Evolutionary conservation across 345 rosid genomes (phyloP).

Genomic region (Eucalyptus globulus): DNA sequence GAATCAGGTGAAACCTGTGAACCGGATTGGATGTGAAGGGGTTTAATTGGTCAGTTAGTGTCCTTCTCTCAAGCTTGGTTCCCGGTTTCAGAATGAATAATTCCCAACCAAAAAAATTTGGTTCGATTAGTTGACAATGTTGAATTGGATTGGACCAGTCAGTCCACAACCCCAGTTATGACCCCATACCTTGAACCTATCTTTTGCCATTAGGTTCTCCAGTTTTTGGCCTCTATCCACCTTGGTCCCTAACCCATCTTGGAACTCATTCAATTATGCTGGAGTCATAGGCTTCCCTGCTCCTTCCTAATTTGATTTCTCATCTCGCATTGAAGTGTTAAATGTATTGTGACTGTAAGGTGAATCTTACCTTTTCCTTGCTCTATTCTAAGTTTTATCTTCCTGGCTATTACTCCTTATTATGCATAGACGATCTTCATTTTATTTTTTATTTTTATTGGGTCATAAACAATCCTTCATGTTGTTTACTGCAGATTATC

Average conservation of each 20-base stretch:
- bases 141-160: not conserved
- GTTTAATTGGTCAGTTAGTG: not conserved
- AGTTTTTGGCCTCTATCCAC: not conserved
- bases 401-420: not conserved
- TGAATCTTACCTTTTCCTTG: not conserved
- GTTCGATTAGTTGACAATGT: not conserved
- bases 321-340: not conserved
- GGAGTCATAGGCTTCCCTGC: not conserved
- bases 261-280: not conserved
- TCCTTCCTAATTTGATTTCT: not conserved
- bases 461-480: not conserved
- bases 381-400: not conserved
- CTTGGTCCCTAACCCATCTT: not conserved
- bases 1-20: not conserved
- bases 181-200: not conserved
- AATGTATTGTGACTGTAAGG: not conserved
- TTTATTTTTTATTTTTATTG: too few relatives aligned
- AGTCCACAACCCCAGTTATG: not conserved
- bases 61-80: not conserved
- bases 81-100: not conserved
- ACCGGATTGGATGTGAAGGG: not conserved
- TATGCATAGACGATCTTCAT: not conserved
- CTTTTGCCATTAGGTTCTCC: not conserved
- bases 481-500: constrained; percentile 26
- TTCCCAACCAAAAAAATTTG: not conserved